Percentiles rank a stretch among this genome's conserved stretches.
phyloP scores from a whole-genome alignment of 352 stramenopile genomes.

The Pythium insidiosum region DNA sequence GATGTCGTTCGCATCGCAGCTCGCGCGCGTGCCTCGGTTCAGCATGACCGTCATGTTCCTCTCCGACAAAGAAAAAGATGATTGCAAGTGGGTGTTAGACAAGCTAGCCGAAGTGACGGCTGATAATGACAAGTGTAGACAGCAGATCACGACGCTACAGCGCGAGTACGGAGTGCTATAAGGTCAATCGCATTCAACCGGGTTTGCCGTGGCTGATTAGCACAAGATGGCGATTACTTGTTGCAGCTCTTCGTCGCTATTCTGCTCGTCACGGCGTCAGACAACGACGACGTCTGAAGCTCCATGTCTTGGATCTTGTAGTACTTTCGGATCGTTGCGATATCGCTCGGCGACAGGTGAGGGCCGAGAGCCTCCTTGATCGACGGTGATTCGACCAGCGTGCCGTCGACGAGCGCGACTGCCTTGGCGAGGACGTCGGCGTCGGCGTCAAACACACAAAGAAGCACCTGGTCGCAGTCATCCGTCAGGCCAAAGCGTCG shows the following conservation, averaged over 20 bases:
- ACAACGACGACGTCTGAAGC: conserved; percentile 46
- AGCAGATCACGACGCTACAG: conserved; percentile 25
- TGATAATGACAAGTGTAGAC: no score
- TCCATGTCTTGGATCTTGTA: conserved; percentile 84
- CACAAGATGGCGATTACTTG: no score
- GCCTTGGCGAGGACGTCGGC: conserved; percentile 25
- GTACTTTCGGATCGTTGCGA: conserved; percentile 63
- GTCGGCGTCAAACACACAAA: conserved; percentile 71
- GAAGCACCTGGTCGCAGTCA: conserved; percentile 41
- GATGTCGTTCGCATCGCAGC: no score
- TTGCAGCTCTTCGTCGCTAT: conserved; percentile 86
- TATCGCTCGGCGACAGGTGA: conserved; percentile 34
- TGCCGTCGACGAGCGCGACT: conserved; percentile 44
- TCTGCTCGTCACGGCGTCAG: conserved; percentile 63
- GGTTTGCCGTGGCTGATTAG: no score
- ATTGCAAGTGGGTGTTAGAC: conserved; percentile 38
- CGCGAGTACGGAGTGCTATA: conserved; percentile 45
- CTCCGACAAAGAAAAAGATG: conserved; percentile 46
- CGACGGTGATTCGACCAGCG: conserved; percentile 29
- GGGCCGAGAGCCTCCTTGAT: no score
- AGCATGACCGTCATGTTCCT: conserved; percentile 78
- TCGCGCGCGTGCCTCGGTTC: conserved; percentile 58
- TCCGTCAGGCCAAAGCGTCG: conserved; percentile 66
- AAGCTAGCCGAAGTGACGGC: conserved; percentile 6
- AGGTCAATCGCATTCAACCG: no score